phyloP scores from a whole-genome alignment of 345 rosid genomes.

The Rhodamnia rubescens region DNA sequence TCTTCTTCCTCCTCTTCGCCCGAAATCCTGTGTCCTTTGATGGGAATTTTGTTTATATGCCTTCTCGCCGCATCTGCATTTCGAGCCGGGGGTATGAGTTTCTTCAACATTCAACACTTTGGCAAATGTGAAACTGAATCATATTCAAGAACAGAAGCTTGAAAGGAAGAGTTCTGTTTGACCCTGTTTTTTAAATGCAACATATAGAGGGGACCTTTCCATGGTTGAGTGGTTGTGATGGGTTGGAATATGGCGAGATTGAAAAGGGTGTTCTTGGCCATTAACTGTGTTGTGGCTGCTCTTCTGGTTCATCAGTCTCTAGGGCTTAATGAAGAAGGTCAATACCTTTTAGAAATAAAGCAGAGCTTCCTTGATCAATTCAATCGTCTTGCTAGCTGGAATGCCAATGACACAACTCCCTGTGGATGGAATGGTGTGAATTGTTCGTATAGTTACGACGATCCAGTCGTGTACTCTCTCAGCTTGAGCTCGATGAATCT shows the following conservation, averaged over 20 bases:
- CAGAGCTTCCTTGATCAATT: conserved; percentile 30
- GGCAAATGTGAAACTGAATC: neutral
- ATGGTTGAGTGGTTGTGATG: neutral
- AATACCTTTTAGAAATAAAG: conserved; percentile 52
- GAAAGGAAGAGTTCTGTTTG: neutral
- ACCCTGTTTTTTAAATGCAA: neutral
- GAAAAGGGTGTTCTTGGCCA: neutral
- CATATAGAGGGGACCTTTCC: neutral
- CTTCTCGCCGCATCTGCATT: neutral
- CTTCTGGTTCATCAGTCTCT: conserved; percentile 23
- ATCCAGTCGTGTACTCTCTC: conserved; percentile 41
- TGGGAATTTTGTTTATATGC: neutral
- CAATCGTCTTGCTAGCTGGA: conserved; percentile 45
- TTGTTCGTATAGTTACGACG: conserved; percentile 29
- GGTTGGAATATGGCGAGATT: conserved; percentile 21
- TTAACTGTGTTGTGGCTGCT: conserved; percentile 7
- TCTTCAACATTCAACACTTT: neutral
- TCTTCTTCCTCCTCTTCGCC: neutral
- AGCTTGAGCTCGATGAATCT: conserved; percentile 49
- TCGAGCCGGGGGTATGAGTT: neutral
- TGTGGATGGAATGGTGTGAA: conserved; percentile 77
- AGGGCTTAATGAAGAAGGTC: conserved; percentile 64
- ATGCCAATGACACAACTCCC: conserved; percentile 53
- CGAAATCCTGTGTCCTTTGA: neutral
- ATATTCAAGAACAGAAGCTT: neutral